Conservation (phyloP, 2,329 filamentous ascomycete species). For the Fusarium pininemorale region DNA sequence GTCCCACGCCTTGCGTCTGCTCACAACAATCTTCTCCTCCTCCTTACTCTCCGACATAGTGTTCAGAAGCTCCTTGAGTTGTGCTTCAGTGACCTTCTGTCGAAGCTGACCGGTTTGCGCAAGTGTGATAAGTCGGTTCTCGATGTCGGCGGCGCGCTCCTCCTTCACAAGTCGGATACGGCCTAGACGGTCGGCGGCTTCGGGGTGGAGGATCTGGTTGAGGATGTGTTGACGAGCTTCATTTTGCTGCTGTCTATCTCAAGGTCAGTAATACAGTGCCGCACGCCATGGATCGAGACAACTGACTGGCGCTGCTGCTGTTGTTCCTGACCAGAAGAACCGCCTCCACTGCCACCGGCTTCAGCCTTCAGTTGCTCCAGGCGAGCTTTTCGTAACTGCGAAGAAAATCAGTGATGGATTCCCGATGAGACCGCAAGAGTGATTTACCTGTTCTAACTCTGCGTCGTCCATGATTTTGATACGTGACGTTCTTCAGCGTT, state of each 20-base stretch:
- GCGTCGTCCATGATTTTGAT: conserved; percentile 53
- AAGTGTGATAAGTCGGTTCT: conserved; percentile 92
- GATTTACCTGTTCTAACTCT: conserved; percentile 53
- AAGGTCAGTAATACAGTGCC: neutral
- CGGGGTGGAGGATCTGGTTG: conserved; percentile 91
- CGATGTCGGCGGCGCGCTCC: conserved; percentile 86
- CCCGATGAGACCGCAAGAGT: too few relatives aligned
- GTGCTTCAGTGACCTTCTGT: conserved; percentile 87
- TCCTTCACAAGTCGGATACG: conserved; percentile 97
- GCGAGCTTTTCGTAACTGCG: conserved; percentile 87
- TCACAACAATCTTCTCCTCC: conserved; percentile 88
- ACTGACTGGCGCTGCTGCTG: conserved; percentile 67
- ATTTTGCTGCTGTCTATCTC: conserved; percentile 56
- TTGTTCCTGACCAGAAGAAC: conserved; percentile 54
- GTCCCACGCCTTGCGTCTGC: conserved; percentile 82
- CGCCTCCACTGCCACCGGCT: conserved; percentile 60
- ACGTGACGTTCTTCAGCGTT: conserved; percentile 8
- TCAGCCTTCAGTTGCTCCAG: conserved; percentile 91
- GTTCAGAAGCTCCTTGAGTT: conserved; percentile 90
- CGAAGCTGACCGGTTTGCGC: conserved; percentile 88
- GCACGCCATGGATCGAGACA: neutral
- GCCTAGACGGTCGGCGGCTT: conserved; percentile 90
- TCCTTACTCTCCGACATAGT: conserved; percentile 82
- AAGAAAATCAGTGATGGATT: neutral
- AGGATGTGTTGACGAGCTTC: conserved; percentile 83